A percentile compares a stretch with the other conserved stretches of the same genome.
phyloP scores from a whole-genome alignment of 2,329 filamentous ascomycete genomes.

The Alternaria conjuncta region DNA sequence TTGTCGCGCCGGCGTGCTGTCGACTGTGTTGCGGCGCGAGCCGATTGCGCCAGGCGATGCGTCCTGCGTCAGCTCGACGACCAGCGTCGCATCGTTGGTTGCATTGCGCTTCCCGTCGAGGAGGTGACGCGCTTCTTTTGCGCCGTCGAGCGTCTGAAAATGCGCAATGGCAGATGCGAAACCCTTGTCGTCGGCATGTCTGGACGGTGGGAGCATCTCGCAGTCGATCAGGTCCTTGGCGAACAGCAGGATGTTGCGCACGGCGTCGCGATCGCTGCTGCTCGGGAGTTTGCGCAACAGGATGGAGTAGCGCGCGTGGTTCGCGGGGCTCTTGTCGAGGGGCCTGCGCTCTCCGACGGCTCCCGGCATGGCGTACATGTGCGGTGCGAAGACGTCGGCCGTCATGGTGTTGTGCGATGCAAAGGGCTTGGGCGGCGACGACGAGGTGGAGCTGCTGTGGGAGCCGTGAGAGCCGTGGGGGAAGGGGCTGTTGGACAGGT shows the following conservation, averaged over 20 bases:
- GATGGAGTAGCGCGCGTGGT: slow-evolving; percentile 48
- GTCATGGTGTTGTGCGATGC: slow-evolving; percentile 48
- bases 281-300: slow-evolving; percentile 66
- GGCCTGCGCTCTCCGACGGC: slow-evolving; percentile 52
- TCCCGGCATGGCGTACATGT: slow-evolving; percentile 48
- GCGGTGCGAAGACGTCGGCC: slow-evolving; percentile 50
- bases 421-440: slow-evolving; percentile 47
- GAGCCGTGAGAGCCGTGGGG: slow-evolving; percentile 49
- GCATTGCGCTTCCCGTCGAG: slow-evolving; percentile 68
- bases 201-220: slow-evolving; percentile 60
- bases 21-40: slow-evolving; percentile 63
- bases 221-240: slow-evolving; percentile 67
- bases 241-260: slow-evolving; percentile 70
- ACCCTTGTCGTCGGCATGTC: slow-evolving; percentile 62
- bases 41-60: slow-evolving; percentile 46
- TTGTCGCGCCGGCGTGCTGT: slow-evolving; percentile 54
- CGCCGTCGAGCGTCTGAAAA: slow-evolving; percentile 63
- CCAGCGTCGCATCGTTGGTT: slow-evolving; percentile 65
- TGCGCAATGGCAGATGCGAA: slow-evolving; percentile 65
- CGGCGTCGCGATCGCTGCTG: slow-evolving; percentile 63
- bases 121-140: slow-evolving; percentile 64
- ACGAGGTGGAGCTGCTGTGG: slow-evolving; percentile 49
- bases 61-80: slow-evolving; percentile 61
- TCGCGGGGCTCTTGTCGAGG: slow-evolving; percentile 42
- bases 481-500: slow-evolving; percentile 49